Percentiles rank a stretch among this genome's conserved stretches.
phyloP scores from a whole-genome alignment of 257 asterid genomes.

The Mitragyna speciosa region DNA sequence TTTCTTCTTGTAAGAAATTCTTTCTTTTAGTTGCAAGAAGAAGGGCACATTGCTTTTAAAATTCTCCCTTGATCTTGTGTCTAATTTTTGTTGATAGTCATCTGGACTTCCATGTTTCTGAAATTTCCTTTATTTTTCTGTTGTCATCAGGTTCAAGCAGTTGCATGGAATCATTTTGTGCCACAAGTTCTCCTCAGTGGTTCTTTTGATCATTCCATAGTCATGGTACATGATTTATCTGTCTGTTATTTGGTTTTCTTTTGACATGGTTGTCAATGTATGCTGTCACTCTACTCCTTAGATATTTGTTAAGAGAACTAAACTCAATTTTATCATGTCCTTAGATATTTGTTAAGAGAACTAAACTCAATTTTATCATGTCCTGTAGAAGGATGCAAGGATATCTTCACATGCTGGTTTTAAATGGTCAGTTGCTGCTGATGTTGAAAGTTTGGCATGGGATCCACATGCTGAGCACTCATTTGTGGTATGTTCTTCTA shows the following conservation, averaged over 20 bases:
- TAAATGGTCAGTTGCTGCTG: conserved; percentile 65
- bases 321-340: conserved; percentile 17
- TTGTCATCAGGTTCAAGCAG: conserved; percentile 76
- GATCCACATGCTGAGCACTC: conserved; percentile 86
- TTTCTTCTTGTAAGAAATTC: neutral
- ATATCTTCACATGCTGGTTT: conserved; percentile 48
- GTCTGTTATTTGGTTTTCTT: neutral
- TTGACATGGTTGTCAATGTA: neutral
- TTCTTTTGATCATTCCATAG: conserved; percentile 75
- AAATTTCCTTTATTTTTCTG: neutral
- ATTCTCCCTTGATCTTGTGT: neutral
- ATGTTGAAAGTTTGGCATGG: conserved; percentile 92
- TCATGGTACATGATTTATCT: conserved; percentile 45
- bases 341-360: conserved; percentile 8
- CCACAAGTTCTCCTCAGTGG: conserved; percentile 92
- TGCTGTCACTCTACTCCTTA: conserved; percentile 4
- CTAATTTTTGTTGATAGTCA: neutral
- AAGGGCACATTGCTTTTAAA: neutral
- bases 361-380: conserved; percentile 16
- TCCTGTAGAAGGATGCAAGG: conserved; percentile 71
- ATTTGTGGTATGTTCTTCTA: conserved; percentile 69
- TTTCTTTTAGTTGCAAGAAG: neutral
- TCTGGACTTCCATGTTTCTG: neutral
- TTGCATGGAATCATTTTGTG: conserved; percentile 74
- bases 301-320: neutral